Evolutionary conservation across 805 yeast species (phyloP).

Genomic region (Priceomyces medius): DNA sequence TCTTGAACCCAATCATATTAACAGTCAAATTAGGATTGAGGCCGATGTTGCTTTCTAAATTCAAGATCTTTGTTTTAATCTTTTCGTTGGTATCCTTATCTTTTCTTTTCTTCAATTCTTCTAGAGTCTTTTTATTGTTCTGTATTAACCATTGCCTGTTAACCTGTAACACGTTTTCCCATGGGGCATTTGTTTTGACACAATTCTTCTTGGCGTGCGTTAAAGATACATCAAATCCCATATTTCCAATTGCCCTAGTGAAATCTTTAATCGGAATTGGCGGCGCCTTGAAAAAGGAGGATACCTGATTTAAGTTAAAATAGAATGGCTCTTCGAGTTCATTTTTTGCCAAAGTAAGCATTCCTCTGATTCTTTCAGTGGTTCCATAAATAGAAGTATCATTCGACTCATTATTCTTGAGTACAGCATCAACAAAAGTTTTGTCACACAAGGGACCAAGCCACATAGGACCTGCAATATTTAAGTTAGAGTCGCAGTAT

Average conservation of each 20-base stretch:
- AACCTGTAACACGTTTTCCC: constrained; percentile 73
- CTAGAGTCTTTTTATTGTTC: constrained; percentile 22
- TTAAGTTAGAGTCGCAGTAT: constrained; percentile 68
- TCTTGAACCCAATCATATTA: constrained; percentile 51
- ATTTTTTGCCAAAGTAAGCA: constrained; percentile 78
- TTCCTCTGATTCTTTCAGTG: constrained; percentile 80
- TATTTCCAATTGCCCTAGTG: constrained; percentile 77
- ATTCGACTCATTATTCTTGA: constrained; percentile 51
- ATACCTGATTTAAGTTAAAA: constrained; percentile 73
- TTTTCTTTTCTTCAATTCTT: constrained; percentile 21
- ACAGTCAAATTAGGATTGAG: constrained; percentile 41
- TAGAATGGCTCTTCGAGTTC: constrained; percentile 76
- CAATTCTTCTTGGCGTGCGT: constrained; percentile 89
- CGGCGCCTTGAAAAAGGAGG: constrained; percentile 75
- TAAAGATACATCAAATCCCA: constrained; percentile 78
- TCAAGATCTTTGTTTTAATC: constrained; percentile 17
- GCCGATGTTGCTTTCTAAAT: constrained; percentile 29
- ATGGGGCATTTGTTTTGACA: constrained; percentile 88
- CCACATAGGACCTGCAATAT: constrained; percentile 97
- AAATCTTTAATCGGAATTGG: constrained; percentile 76
- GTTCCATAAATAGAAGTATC: constrained; percentile 70
- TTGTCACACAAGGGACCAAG: constrained; percentile 65
- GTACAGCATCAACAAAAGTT: constrained; percentile 63
- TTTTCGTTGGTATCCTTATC: constrained; percentile 8
- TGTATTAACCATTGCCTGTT: constrained; percentile 57